Conservation (phyloP, 1,284 basidiomycete genomes). For the Apiotrichum akiyoshidainum region DNA sequence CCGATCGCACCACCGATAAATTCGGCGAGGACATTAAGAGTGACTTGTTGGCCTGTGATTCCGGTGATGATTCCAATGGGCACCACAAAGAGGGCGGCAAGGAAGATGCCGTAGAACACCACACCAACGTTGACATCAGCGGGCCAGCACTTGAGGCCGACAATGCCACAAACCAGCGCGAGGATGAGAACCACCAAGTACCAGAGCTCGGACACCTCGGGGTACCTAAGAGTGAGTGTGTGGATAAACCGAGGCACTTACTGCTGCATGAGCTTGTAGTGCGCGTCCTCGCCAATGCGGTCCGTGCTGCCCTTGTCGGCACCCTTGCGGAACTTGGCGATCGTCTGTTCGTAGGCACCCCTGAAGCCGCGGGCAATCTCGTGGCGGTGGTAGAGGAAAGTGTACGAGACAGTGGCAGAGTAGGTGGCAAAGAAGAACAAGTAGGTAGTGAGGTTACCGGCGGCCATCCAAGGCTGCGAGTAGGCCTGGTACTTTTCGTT, state of each 20-base stretch:
- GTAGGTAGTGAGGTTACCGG: constrained; percentile 38
- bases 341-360: neutral
- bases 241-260: too few relatives aligned
- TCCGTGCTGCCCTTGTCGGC: constrained; percentile 47
- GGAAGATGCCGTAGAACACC: constrained; percentile 16
- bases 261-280: constrained; percentile 39
- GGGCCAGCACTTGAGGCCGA: constrained; percentile 13
- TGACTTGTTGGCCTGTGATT: constrained; percentile 53
- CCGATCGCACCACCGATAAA: constrained; percentile 59
- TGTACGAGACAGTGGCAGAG: constrained; percentile 21
- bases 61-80: constrained; percentile 58
- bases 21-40: constrained; percentile 57
- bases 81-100: constrained; percentile 9
- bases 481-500: constrained; percentile 35
- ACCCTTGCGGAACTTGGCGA: neutral
- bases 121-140: constrained; percentile 13
- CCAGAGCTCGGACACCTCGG: constrained; percentile 27
- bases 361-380: constrained; percentile 43
- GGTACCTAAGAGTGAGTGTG: constrained; percentile 52
- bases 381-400: constrained; percentile 47
- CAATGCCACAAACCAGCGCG: constrained; percentile 7
- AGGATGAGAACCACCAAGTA: constrained; percentile 16
- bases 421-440: constrained; percentile 37
- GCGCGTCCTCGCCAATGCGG: constrained; percentile 32
- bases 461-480: constrained; percentile 36